Evolutionary conservation across 2,329 filamentous ascomycete genomes (phyloP).

Genomic region (Clonostachys solani): DNA sequence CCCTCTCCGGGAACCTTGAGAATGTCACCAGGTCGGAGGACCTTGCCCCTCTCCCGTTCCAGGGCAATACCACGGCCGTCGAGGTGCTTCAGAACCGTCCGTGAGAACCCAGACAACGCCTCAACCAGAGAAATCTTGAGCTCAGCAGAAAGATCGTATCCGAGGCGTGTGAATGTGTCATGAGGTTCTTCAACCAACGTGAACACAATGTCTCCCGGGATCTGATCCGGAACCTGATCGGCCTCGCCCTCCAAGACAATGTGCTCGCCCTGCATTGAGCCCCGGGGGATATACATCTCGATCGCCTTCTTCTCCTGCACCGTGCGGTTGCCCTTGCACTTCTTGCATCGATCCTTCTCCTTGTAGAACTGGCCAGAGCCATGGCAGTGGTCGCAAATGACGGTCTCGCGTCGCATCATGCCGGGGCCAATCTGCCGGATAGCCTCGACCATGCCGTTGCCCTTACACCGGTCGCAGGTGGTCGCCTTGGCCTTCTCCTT

Average conservation of each 20-base stretch:
- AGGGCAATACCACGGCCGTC: slow-evolving; percentile 89
- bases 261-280: slow-evolving; percentile 79
- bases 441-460: slow-evolving; percentile 71
- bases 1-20: slow-evolving; percentile 86
- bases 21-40: slow-evolving; percentile 78
- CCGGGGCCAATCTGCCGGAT: slow-evolving; percentile 83
- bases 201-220: slow-evolving; percentile 91
- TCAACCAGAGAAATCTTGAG: slow-evolving; percentile 79
- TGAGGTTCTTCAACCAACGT: slow-evolving; percentile 79
- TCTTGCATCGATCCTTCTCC: slow-evolving; percentile 97
- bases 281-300: slow-evolving; percentile 92
- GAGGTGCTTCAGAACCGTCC: slow-evolving; percentile 86
- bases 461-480: slow-evolving; percentile 80
- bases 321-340: slow-evolving; percentile 91
- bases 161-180: slow-evolving; percentile 75
- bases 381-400: slow-evolving; percentile 77
- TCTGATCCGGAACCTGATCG: slow-evolving; percentile 85
- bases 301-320: slow-evolving; percentile 88
- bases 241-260: slow-evolving; percentile 92
- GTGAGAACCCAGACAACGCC: slow-evolving; percentile 82
- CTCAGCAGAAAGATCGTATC: slow-evolving; percentile 78
- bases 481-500: slow-evolving; percentile 87
- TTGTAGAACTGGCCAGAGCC: slow-evolving; percentile 85
- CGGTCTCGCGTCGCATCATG: slow-evolving; percentile 74
- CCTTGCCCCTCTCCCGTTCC: slow-evolving; percentile 72